These are phyloP conservation scores for Fusarium brachygibbosum DNA, from an alignment of 2,329 filamentous ascomycete species.

Conservation along the genomic window DNA sequence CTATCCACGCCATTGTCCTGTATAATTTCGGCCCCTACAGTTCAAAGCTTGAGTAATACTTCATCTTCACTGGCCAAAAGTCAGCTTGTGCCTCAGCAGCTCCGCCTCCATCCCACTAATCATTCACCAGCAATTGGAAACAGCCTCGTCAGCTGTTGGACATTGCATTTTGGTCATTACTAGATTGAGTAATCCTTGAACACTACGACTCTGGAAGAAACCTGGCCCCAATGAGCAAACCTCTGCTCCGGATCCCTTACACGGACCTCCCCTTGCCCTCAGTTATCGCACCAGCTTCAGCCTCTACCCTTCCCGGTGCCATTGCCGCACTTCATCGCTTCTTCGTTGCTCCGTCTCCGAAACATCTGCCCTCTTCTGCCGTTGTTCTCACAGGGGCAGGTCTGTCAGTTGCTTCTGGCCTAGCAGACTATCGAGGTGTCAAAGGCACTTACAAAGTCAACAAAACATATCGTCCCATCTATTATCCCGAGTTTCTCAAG, in stretches of 20 bases:
- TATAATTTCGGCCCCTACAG: conserved; percentile 3
- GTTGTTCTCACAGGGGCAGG: conserved; percentile 82
- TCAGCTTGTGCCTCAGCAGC: background rate
- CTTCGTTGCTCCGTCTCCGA: conserved; percentile 72
- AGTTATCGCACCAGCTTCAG: conserved; percentile 78
- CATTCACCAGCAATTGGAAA: conserved; percentile 40
- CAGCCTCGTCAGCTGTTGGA: conserved; percentile 17
- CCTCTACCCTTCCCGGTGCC: conserved; percentile 77
- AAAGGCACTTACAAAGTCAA: conserved; percentile 95
- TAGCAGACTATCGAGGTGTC: conserved; percentile 91
- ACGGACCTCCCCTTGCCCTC: conserved; percentile 84
- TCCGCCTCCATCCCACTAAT: conserved; percentile 26
- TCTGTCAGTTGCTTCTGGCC: conserved; percentile 90
- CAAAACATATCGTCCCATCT: conserved; percentile 90
- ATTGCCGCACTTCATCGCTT: conserved; percentile 83
- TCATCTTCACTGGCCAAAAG: conserved; percentile 7
- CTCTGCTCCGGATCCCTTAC: conserved; percentile 90
- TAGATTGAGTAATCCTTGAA: conserved; percentile 8
- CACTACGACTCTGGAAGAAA: background rate
- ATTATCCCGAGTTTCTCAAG: conserved; percentile 87
- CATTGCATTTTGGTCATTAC: background rate
- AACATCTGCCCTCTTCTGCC: conserved; percentile 61
- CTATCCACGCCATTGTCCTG: conserved; percentile 14
- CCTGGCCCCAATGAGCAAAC: conserved; percentile 69
- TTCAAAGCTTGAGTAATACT: conserved; percentile 5